These are phyloP conservation scores for Cystobasidium slooffiae DNA, from an alignment of 1,284 basidiomycete species.

Conservation along the genomic window DNA sequence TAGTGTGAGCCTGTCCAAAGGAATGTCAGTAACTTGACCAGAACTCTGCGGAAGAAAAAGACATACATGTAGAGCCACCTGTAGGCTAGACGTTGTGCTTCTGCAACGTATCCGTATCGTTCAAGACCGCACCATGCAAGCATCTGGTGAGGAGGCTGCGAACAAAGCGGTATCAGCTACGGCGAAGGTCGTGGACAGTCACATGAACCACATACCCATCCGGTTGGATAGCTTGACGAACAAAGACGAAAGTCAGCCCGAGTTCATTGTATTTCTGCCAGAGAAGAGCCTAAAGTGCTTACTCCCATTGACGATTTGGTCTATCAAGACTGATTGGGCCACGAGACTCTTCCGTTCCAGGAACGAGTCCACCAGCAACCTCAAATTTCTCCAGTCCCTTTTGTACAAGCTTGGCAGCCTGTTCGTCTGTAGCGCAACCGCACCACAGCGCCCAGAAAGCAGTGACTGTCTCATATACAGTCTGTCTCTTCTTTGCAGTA, in stretches of 20 bases:
- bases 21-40: background rate
- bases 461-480: constrained; percentile 92
- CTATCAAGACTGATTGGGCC: constrained; percentile 92
- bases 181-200: background rate
- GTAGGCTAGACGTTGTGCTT: constrained; percentile 90
- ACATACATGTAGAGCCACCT: constrained; percentile 93
- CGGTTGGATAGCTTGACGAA: constrained; percentile 46
- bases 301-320: constrained; percentile 96
- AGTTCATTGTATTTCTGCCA: background rate
- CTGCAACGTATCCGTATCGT: constrained; percentile 91
- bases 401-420: constrained; percentile 89
- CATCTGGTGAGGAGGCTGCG: constrained; percentile 93
- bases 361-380: constrained; percentile 91
- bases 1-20: constrained; percentile 68
- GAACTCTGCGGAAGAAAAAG: background rate
- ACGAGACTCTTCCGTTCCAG: constrained; percentile 94
- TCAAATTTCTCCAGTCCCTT: constrained; percentile 93
- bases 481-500: constrained; percentile 84
- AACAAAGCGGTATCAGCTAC: constrained; percentile 54
- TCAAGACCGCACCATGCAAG: constrained; percentile 97
- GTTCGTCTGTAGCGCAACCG: constrained; percentile 91
- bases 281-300: constrained; percentile 10
- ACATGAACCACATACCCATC: background rate
- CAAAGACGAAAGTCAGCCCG: constrained; percentile 59
- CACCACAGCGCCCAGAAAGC: constrained; percentile 97